Evolutionary conservation across 805 yeast species (phyloP), one percentile per base, ranked within the genome.

Genomic region (Candida patagonica): DNA sequence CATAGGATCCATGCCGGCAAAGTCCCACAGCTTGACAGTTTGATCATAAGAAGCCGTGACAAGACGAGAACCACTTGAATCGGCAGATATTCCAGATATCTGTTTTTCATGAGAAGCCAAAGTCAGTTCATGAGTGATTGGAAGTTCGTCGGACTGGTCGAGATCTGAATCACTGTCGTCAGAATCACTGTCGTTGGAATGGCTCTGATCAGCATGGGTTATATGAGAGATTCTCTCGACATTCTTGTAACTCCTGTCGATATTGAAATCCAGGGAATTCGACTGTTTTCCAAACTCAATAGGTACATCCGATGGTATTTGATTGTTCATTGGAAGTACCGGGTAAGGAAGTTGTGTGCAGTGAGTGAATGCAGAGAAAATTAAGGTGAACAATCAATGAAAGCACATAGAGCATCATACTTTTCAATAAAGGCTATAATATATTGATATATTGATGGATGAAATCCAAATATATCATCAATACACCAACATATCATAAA

Each of bases 41-140:
- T 50, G 42, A 37, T 60, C 64, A 21, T 43, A 40, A 2, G 62
- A 53, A 1, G 57, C 48, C 1, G 62, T 45, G 13, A 47, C 43
- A 6, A 66, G 42, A 2, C 58, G 44, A 2, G 50, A 33, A 0
- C 66, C 65, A 0, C 54, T 37, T 1, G 46, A 38, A 25, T 57
- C 57, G 17, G 53, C 43, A 4, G 48, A 47, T 15, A 62, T 35
- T 1, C 50, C 38, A 2, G 52, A 45, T n/a, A 61, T 37, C 4
- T 39, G 44, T 40, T 50, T 55, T 21, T 24, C 37, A 16, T 51
- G 56, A 9, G 30, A 10, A 6, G 41, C 29, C 9, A 63, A 36
- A 8, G 42, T 20, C 26, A 60, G 39, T 19, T 56, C 49, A 38
- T 67, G 70, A 0, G 66, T 48, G 2, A 59, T 49, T 6, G 71